phyloP scores from a whole-genome alignment of 225 moss, liverwort and hornwort genomes.

The Physcomitrellopsis africana region DNA sequence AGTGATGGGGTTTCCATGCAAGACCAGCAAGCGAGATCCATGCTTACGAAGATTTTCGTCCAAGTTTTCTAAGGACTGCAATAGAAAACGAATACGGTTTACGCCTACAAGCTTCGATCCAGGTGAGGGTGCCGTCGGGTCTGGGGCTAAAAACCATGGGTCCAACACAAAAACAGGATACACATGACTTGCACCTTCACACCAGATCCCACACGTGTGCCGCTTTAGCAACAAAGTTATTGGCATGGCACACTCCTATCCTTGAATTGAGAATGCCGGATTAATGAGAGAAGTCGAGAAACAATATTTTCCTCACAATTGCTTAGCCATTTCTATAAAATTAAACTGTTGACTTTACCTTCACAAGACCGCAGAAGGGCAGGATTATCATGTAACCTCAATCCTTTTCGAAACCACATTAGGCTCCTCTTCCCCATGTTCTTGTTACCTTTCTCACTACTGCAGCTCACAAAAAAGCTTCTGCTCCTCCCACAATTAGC shows the following conservation, averaged over 20 bases:
- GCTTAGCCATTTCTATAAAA: too few relatives aligned
- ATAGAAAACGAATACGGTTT: slow-evolving; percentile 86
- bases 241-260: not conserved
- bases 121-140: slow-evolving; percentile 77
- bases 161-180: slow-evolving; percentile 85
- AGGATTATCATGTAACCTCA: slow-evolving; percentile 94
- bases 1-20: slow-evolving; percentile 77
- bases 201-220: slow-evolving; percentile 25
- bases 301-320: not conserved
- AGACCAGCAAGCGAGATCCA: slow-evolving; percentile 77
- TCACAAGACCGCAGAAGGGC: slow-evolving; percentile 70
- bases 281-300: not conserved
- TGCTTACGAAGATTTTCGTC: slow-evolving; percentile 64
- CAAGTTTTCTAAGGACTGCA: slow-evolving; percentile 76
- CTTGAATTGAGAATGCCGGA: not conserved
- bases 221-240: slow-evolving; percentile 18
- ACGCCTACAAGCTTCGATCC: slow-evolving; percentile 84
- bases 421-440: slow-evolving; percentile 56
- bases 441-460: not conserved
- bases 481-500: not conserved
- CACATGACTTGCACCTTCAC: slow-evolving; percentile 64
- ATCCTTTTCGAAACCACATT: slow-evolving; percentile 95
- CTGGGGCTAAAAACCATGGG: slow-evolving; percentile 82
- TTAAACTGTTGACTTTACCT: slow-evolving; percentile 27
- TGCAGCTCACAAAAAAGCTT: slow-evolving; percentile 23